A percentile compares a stretch with the other conserved stretches of the same genome.
These are phyloP conservation scores for Chrysoporthe deuterocubensis DNA, from an alignment of 2,329 filamentous ascomycete genomes.

Conservation along the genomic window DNA sequence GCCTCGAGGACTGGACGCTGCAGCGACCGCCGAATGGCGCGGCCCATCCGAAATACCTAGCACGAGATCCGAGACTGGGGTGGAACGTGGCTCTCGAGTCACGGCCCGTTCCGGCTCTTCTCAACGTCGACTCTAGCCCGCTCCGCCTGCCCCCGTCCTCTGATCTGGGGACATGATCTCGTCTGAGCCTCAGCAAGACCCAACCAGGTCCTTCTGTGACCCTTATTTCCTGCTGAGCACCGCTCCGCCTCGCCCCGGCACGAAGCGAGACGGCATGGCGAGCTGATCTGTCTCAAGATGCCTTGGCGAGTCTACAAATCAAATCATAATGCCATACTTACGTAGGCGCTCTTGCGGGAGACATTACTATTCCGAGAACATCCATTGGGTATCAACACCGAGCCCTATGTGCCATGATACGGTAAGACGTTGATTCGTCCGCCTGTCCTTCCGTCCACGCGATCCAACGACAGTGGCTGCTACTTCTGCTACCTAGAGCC, in stretches of 20 bases:
- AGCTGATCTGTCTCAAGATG: neutral
- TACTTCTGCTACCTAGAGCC: neutral
- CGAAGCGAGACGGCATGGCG: neutral
- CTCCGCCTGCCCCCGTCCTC: neutral
- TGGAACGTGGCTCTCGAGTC: neutral
- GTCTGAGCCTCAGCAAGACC: neutral
- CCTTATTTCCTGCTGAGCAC: too few relatives aligned
- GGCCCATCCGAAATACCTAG: neutral
- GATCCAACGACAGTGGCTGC: neutral
- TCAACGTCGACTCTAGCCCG: neutral
- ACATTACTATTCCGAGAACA: neutral
- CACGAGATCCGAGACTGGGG: slow-evolving; percentile 1
- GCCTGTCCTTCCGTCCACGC: neutral
- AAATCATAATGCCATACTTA: neutral
- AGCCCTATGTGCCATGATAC: slow-evolving; percentile 8
- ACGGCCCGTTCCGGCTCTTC: slow-evolving; percentile 11
- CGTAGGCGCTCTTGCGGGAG: too few relatives aligned
- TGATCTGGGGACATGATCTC: neutral
- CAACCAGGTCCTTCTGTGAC: neutral
- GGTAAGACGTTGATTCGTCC: neutral
- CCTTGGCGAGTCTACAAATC: neutral
- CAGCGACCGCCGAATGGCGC: neutral
- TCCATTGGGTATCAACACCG: slow-evolving; percentile 14
- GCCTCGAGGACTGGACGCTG: neutral
- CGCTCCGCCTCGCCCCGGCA: neutral